These are phyloP conservation scores for Nematodospora anomalae DNA, from an alignment of 1,139 yeast genomes.

Conservation along the genomic window DNA sequence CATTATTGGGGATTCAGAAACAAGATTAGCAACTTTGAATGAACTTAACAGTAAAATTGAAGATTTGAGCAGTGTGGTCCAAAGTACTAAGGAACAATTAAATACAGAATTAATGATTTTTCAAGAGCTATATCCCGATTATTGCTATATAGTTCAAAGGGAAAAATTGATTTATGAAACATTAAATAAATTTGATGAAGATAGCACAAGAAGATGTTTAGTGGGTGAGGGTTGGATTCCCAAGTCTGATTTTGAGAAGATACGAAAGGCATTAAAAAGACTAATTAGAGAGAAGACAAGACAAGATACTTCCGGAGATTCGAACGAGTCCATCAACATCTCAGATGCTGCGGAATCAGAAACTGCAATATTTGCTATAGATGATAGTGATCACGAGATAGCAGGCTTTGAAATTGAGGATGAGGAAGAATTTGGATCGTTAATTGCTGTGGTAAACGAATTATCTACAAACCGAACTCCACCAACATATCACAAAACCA, in stretches of 20 bases:
- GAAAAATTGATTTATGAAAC: conserved; percentile 77
- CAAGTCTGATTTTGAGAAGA: conserved; percentile 25
- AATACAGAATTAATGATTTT: conserved; percentile 71
- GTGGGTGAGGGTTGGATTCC: conserved; percentile 99
- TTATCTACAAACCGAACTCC: conserved; percentile 81
- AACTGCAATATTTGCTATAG: conserved; percentile 55
- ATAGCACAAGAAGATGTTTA: conserved; percentile 78
- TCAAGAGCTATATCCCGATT: conserved; percentile 50
- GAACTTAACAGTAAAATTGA: conserved; percentile 57
- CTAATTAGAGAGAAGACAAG: conserved; percentile 29
- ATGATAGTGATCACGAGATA: conserved; percentile 24
- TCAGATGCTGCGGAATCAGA: conserved; percentile 14
- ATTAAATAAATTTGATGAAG: conserved; percentile 80
- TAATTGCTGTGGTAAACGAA: conserved; percentile 68
- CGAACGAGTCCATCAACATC: conserved; percentile 10
- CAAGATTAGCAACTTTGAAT: conserved; percentile 53
- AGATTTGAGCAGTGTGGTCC: conserved; percentile 57
- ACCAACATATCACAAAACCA: conserved; percentile 89
- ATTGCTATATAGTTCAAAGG: conserved; percentile 49
- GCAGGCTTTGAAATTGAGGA: conserved; percentile 20
- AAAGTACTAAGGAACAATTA: conserved; percentile 68
- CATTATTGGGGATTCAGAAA: conserved; percentile 55
- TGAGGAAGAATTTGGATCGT: conserved; percentile 27
- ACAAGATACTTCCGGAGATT: conserved; percentile 8
- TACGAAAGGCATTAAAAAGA: conserved; percentile 27